Conservation (phyloP, 768 basidiomycete genomes). For the Lentinula guzmanii region DNA sequence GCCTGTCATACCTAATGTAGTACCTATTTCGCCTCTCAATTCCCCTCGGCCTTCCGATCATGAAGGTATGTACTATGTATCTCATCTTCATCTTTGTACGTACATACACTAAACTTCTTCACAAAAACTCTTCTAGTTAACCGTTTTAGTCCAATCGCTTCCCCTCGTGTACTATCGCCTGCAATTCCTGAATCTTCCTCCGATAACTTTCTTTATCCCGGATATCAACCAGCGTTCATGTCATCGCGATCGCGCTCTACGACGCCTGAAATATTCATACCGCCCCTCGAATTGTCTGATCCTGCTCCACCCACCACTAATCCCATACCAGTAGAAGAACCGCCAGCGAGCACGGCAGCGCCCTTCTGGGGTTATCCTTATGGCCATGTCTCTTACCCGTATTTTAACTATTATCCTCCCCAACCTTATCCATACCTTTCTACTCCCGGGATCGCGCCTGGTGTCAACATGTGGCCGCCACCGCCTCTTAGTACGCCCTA, state of each 20-base stretch:
- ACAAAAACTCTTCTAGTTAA: not conserved
- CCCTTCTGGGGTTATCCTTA: not conserved
- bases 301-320: not conserved
- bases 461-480: not conserved
- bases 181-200: not conserved
- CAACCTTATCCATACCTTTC: not conserved
- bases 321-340: conserved; percentile 1
- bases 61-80: not conserved
- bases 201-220: not conserved
- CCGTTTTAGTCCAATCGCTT: not conserved
- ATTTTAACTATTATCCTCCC: conserved; percentile 1
- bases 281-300: not conserved
- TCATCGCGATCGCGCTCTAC: not conserved
- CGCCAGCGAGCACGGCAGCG: not conserved
- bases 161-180: not conserved
- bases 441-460: not conserved
- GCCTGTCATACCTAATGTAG: not conserved
- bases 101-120: not conserved
- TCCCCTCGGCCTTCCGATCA: not conserved
- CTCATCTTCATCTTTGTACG: not conserved
- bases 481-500: not conserved
- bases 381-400: not conserved
- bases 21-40: not conserved
- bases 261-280: conserved; percentile 4
- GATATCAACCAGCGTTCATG: not conserved